phyloP scores from a whole-genome alignment of 805 yeast genomes.

The Candida pseudofarinosa region DNA sequence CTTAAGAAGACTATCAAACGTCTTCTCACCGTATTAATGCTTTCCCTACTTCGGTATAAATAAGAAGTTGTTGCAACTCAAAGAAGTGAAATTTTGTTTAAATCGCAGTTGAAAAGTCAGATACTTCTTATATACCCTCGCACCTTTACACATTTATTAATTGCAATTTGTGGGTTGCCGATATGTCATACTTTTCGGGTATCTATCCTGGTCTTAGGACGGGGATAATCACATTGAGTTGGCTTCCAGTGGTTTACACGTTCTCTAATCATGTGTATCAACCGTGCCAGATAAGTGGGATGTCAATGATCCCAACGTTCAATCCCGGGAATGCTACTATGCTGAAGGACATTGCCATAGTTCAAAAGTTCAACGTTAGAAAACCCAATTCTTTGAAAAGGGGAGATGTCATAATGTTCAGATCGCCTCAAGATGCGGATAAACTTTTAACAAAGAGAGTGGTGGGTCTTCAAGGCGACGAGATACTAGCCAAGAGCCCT shows the following conservation, averaged over 20 bases:
- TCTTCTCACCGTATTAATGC: background rate
- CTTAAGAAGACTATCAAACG: no score
- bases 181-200: slow-evolving; percentile 7
- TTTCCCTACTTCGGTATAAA: background rate
- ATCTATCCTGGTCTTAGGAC: slow-evolving; percentile 15
- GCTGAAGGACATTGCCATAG: slow-evolving; percentile 56
- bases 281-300: slow-evolving; percentile 71
- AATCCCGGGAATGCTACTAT: slow-evolving; percentile 57
- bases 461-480: slow-evolving; percentile 71
- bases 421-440: slow-evolving; percentile 80
- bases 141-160: no score
- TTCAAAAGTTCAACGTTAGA: slow-evolving; percentile 61
- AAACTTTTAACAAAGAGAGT: slow-evolving; percentile 75
- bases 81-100: background rate
- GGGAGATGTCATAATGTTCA: slow-evolving; percentile 72
- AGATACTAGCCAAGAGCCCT: slow-evolving; percentile 50
- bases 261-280: slow-evolving; percentile 67
- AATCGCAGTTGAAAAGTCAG: background rate
- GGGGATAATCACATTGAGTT: slow-evolving; percentile 35
- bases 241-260: slow-evolving; percentile 79
- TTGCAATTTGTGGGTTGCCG: no score
- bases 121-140: background rate
- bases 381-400: slow-evolving; percentile 43
- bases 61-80: background rate
- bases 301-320: slow-evolving; percentile 85